Evolutionary conservation across 169 alveolate species (phyloP), one percentile per base, ranked within the genome.

Genomic region (Eimeria tenella): DNA sequence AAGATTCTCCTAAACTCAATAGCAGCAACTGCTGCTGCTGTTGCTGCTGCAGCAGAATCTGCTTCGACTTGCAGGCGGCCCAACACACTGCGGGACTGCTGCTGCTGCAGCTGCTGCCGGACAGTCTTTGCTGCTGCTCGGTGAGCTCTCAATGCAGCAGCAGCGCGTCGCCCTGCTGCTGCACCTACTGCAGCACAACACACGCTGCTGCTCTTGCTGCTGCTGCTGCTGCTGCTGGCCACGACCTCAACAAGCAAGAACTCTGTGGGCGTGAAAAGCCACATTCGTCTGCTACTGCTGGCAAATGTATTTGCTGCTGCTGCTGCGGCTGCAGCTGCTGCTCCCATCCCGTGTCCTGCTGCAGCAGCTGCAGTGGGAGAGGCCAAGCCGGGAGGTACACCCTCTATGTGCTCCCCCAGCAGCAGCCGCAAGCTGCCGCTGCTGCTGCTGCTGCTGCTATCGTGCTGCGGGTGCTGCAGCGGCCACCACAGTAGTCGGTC

Each of bases 131-230:
- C 88, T 21, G 88, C 88, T 55, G 52, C 56, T 3, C 52, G 50
- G 88, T 79, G 88, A 21, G 88, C 88, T 68, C 70, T 42, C 71
- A 79, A 53, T 19, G 88, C 88, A 79, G 88, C 88, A 79, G 88
- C 88, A 79, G 70, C 88, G 19, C 88, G 88, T 53, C n/a, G 49
- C 21, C 53, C 88, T 21, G 88, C 88, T 56, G 88, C 88, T 79
- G 88, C 88, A 8, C 88, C 88, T 23, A 79, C 88, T 50, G 25
- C 70, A 55, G 31, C 5, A 68, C 88, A 79, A 68, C 73, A 79
- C 52, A 79, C 87, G 50, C 87, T 77, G 87, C 77, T 31, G 84
- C 60, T 74, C 31, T 19, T 73, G 58, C 63, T 74, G 84, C 53
- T 56, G 63, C 84, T 31, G 63, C 70, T 79, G 88, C 88, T 79